A percentile compares a stretch with the other conserved stretches of the same genome.
phyloP scores from a whole-genome alignment of 1,284 basidiomycete genomes.

The Microbotryum intermedium region DNA sequence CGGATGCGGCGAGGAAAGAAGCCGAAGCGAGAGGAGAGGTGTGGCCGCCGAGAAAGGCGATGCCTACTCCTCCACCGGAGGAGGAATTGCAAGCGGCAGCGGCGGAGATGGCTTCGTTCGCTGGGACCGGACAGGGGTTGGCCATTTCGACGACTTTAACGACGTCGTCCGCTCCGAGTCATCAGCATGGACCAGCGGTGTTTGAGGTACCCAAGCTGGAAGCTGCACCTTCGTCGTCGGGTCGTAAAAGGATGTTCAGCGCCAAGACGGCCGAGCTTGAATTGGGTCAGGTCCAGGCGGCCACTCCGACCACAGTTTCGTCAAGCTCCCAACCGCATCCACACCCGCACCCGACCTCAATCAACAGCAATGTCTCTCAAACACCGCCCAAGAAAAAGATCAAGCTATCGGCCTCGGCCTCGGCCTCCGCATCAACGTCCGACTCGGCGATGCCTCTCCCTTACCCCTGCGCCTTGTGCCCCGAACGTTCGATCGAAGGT shows the following conservation, averaged over 20 bases:
- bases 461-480: conserved; percentile 40
- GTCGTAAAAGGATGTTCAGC: too few relatives aligned
- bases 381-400: background rate
- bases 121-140: too few relatives aligned
- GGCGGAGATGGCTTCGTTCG: too few relatives aligned
- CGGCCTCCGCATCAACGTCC: background rate
- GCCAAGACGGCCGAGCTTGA: too few relatives aligned
- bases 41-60: conserved; percentile 10
- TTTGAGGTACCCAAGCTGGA: too few relatives aligned
- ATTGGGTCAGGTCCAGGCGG: too few relatives aligned
- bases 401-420: background rate
- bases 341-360: background rate
- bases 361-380: background rate
- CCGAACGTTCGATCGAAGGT: conserved; percentile 31
- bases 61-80: background rate
- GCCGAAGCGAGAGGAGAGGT: conserved; percentile 16
- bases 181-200: too few relatives aligned
- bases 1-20: conserved; percentile 28
- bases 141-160: too few relatives aligned
- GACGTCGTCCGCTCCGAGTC: too few relatives aligned
- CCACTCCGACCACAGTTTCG: background rate
- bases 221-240: too few relatives aligned
- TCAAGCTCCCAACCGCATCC: background rate
- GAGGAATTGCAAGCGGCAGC: background rate
- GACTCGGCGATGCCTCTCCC: background rate